Conservation (phyloP, 257 asterid genomes). For the Salvia rosmarinus region DNA sequence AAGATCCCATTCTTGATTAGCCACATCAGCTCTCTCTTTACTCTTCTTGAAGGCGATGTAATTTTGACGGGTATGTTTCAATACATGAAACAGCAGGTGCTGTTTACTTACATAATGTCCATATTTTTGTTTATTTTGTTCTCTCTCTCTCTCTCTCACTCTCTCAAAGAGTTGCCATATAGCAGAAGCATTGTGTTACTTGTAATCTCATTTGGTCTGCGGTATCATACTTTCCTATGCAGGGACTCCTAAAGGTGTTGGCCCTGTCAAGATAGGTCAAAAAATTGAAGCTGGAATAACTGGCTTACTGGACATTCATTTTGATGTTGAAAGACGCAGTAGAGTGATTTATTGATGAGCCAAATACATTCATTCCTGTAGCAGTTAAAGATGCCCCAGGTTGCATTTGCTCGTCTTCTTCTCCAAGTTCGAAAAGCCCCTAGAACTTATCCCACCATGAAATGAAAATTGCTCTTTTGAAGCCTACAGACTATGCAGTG, state of each 20-base stretch:
- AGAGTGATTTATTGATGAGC: slow-evolving; percentile 37
- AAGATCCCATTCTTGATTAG: slow-evolving; percentile 95
- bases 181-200: background rate
- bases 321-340: slow-evolving; percentile 67
- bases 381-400: background rate
- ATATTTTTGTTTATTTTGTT: background rate
- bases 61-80: slow-evolving; percentile 72
- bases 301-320: slow-evolving; percentile 72
- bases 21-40: slow-evolving; percentile 92
- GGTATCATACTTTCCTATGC: slow-evolving; percentile 31
- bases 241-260: slow-evolving; percentile 96
- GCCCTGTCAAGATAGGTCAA: slow-evolving; percentile 88
- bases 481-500: background rate
- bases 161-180: background rate
- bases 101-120: slow-evolving; percentile 9
- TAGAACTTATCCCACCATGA: background rate
- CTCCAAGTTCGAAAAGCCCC: background rate
- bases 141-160: background rate
- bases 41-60: slow-evolving; percentile 94
- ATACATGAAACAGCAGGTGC: background rate
- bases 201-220: background rate
- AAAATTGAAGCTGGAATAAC: slow-evolving; percentile 90
- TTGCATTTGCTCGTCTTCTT: background rate
- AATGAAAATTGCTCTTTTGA: background rate
- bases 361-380: background rate